A percentile compares a stretch with the other conserved stretches of the same genome.
phyloP scores from a whole-genome alignment of 306 rosid species.

The Quercus engelmannii region DNA sequence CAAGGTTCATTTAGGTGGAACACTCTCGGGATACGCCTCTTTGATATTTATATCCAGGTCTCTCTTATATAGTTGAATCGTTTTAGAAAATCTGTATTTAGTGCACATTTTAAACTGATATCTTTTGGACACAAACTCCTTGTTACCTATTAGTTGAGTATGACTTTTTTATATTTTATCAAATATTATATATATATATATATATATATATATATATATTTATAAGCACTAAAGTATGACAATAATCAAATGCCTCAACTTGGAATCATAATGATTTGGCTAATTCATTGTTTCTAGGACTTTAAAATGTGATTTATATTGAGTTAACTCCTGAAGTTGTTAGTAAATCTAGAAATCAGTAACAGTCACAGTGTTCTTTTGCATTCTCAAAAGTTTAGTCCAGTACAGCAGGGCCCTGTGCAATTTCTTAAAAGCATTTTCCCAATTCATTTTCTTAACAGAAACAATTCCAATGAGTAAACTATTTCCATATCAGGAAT shows the following conservation, averaged over 20 bases:
- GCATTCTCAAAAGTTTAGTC: background rate
- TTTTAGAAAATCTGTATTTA: background rate
- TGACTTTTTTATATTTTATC: background rate
- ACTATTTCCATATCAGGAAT: background rate
- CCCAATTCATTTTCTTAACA: background rate
- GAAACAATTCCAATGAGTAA: background rate
- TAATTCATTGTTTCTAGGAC: background rate
- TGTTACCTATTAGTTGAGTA: background rate
- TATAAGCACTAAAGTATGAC: background rate
- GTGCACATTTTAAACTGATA: background rate
- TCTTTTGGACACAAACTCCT: background rate
- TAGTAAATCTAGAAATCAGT: background rate
- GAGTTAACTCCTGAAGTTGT: background rate
- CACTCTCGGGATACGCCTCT: conserved; percentile 71
- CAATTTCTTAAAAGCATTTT: background rate
- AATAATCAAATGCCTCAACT: background rate
- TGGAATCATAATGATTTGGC: background rate
- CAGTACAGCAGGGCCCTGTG: background rate
- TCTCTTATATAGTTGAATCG: background rate
- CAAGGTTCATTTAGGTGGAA: conserved; percentile 40
- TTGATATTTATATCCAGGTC: conserved; percentile 84
- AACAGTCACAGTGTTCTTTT: background rate
- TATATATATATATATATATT: no score
- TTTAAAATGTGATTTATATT: background rate
- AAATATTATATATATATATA: no score